Conservation (phyloP, 768 basidiomycete genomes). For the Pleurotus ostreatus region DNA sequence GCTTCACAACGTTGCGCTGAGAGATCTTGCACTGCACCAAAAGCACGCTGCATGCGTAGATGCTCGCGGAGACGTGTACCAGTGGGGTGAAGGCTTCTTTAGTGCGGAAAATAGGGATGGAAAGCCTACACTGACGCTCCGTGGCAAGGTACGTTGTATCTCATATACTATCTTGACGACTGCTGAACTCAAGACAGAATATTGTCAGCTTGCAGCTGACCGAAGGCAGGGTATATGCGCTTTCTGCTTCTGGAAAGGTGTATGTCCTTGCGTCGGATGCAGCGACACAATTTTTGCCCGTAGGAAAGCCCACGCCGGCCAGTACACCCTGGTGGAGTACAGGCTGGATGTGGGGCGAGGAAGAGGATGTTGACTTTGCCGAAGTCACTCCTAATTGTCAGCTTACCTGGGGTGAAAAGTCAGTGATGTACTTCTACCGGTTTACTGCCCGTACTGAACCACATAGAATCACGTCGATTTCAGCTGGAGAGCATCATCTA, state of each 20-base stretch:
- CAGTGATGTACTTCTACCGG: conserved; percentile 10
- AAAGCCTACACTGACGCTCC: conserved; percentile 50
- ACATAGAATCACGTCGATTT: conserved; percentile 65
- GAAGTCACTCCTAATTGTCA: conserved; percentile 57
- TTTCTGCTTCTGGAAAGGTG: conserved; percentile 73
- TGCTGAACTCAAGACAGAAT: conserved; percentile 40
- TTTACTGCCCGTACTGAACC: not conserved
- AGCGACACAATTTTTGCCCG: conserved; percentile 36
- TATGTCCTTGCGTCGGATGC: conserved; percentile 61
- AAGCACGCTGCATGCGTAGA: conserved; percentile 74
- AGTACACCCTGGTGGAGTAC: conserved; percentile 58
- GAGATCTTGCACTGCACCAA: conserved; percentile 67
- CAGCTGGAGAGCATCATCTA: conserved; percentile 68
- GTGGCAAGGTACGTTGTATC: conserved; percentile 51
- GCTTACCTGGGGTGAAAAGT: conserved; percentile 69
- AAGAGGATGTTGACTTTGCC: conserved; percentile 48
- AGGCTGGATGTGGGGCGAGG: conserved; percentile 55
- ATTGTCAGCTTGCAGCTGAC: conserved; percentile 63
- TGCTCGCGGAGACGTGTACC: conserved; percentile 75
- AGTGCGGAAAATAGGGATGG: conserved; percentile 23
- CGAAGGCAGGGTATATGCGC: conserved; percentile 63
- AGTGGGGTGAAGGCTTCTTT: conserved; percentile 74
- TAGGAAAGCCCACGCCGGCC: conserved; percentile 35
- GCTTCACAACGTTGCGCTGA: conserved; percentile 65
- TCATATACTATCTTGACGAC: not conserved